Evolutionary conservation across 805 yeast species (phyloP).

Genomic region (Wickerhamomyces bovis): DNA sequence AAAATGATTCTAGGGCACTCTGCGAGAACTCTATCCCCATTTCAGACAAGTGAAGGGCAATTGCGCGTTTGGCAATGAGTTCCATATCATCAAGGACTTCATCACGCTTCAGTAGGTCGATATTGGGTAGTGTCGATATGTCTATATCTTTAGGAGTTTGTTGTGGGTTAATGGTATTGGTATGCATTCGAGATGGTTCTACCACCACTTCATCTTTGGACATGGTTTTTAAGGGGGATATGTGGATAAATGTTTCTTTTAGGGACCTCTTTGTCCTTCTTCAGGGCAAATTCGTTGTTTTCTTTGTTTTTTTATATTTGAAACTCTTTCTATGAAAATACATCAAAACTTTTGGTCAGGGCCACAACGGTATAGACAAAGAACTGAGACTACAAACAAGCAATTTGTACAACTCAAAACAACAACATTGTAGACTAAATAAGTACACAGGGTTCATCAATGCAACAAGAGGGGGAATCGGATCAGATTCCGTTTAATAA

Average conservation of each 20-base stretch:
- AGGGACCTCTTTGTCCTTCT: not conserved
- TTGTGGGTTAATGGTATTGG: not conserved
- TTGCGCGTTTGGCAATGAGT: slow-evolving; percentile 25
- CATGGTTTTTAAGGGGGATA: not conserved
- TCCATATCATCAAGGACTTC: slow-evolving; percentile 25
- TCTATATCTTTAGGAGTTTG: not conserved
- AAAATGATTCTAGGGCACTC: slow-evolving; percentile 34
- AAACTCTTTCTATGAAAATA: too few species aligned
- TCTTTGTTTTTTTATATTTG: too few species aligned
- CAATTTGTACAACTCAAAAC: too few species aligned
- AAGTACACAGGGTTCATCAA: not conserved
- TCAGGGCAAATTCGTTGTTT: not conserved
- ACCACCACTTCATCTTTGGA: not conserved
- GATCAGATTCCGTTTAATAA: slow-evolving; percentile 47
- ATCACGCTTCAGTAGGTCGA: not conserved
- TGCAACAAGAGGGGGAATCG: too few species aligned
- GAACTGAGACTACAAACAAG: too few species aligned
- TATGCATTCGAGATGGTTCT: not conserved
- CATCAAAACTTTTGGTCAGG: not conserved
- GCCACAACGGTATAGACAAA: not conserved
- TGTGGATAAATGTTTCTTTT: too few species aligned
- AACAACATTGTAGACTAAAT: too few species aligned
- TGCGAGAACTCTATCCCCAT: slow-evolving; percentile 26
- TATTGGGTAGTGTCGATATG: not conserved
- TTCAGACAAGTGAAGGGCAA: slow-evolving; percentile 31